Evolutionary conservation across 1,284 basidiomycete species (phyloP), one percentile per base, ranked within the genome.

Genomic region (Irpex sp.): DNA sequence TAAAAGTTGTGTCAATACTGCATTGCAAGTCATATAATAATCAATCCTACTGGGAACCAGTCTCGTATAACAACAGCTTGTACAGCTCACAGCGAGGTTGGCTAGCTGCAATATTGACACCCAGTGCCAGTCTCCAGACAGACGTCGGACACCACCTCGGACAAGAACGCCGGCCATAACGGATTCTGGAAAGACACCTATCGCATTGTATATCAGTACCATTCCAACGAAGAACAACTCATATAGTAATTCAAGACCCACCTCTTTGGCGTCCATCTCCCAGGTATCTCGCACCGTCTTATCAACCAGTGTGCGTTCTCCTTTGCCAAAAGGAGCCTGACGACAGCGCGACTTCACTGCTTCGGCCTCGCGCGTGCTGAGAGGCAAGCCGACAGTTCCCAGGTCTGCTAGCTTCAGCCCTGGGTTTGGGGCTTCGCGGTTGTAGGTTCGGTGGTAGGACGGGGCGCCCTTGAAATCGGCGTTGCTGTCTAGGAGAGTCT

Each of bases 221-320:
- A 4, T 42, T n/a, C 12, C 39, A 42, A 42, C 39, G 10, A 0
- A 42, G 39, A 3, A 28, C 28, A 28, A 28, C 1, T 42, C 6
- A 42, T 12, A 42, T 10, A 42, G 4, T 42, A 28, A 28, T 28
- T 5, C 28, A 42, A 12, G 10, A 12, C 14, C 6, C n/a, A 45
- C 39, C 39, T 45, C 14, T 12, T 6, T 45, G 6, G 39, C 39
- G 12, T 45, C 39, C 39, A 70, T 63, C 57, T 71, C 67, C 67
- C 67, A 70, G 0, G 69, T 69, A 59, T 71, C 65, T 49, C 69
- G 53, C 14, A 71, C 69, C 4, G 61, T 61, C 45, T 49, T 67
- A 57, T 72, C 69, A 10, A 70, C 65, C 5, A 70, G 59, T 2
- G 67, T 64, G 4, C 63, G 61, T 39, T 68, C 67, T 10, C 67